These are phyloP conservation scores for Populus hybrid DNA, from an alignment of 441 rosid genomes.

Conservation along the genomic window DNA sequence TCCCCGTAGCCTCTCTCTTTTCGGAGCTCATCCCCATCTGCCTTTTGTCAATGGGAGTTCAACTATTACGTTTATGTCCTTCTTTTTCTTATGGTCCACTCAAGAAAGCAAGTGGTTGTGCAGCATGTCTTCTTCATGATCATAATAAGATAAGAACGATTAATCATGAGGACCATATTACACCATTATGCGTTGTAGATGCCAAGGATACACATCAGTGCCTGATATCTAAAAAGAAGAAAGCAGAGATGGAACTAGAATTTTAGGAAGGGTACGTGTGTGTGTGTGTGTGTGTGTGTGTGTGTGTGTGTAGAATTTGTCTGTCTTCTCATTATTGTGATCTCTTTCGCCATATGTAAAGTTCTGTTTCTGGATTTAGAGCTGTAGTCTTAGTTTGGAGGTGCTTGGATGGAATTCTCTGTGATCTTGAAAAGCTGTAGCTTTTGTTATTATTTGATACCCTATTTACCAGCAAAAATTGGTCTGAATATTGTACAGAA, in stretches of 20 bases:
- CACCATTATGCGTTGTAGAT: background rate
- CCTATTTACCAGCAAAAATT: background rate
- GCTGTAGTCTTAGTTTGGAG: background rate
- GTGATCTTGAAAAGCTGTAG: background rate
- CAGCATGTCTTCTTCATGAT: background rate
- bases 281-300: background rate
- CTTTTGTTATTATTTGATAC: background rate
- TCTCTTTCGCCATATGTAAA: background rate
- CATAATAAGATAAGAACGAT: background rate
- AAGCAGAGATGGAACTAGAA: background rate
- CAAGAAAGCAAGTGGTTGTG: background rate
- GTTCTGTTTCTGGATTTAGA: background rate
- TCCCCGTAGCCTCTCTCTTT: background rate
- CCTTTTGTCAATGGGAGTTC: background rate
- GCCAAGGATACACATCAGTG: background rate
- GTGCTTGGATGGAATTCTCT: background rate
- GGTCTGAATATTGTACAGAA: background rate
- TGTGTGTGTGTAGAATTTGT: background rate
- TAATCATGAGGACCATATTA: background rate
- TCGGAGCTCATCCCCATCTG: background rate
- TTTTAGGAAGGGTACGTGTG: background rate
- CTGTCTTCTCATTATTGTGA: background rate
- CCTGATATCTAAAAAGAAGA: background rate
- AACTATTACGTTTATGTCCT: background rate
- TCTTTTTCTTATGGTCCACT: background rate